These are phyloP conservation scores for Angophora floribunda DNA, from an alignment of 345 rosid genomes.

Conservation along the genomic window DNA sequence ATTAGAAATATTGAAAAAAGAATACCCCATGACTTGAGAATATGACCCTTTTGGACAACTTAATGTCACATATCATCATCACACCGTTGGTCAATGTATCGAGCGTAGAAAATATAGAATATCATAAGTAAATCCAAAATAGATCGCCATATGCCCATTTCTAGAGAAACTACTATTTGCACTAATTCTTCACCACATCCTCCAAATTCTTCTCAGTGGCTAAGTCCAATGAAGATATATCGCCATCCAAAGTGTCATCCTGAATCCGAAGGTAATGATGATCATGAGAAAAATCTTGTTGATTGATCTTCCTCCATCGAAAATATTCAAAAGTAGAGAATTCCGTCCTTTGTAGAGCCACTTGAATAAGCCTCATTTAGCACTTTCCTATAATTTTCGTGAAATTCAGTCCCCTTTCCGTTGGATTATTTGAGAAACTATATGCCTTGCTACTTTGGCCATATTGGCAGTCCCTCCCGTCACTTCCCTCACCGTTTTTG, in stretches of 20 bases:
- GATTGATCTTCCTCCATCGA: too few relatives aligned
- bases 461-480: not conserved
- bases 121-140: not conserved
- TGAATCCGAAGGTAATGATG: too few relatives aligned
- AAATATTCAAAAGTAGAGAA: not conserved
- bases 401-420: not conserved
- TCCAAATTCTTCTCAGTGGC: not conserved
- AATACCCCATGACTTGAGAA: not conserved
- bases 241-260: not conserved
- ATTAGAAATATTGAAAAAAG: not conserved
- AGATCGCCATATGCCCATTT: too few relatives aligned
- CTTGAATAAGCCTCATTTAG: not conserved
- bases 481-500: too few relatives aligned
- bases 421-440: too few relatives aligned
- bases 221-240: not conserved
- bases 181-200: not conserved
- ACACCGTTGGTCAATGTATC: not conserved
- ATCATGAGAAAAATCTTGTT: too few relatives aligned
- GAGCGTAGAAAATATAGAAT: too few relatives aligned
- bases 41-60: rapidly evolving
- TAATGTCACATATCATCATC: not conserved
- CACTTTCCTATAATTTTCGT: too few relatives aligned
- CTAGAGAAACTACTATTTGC: not conserved
- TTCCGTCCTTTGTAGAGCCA: not conserved
- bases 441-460: not conserved